These are phyloP conservation scores for Globisporangium sylvaticum DNA, from an alignment of 352 stramenopile species.

Conservation along the genomic window DNA sequence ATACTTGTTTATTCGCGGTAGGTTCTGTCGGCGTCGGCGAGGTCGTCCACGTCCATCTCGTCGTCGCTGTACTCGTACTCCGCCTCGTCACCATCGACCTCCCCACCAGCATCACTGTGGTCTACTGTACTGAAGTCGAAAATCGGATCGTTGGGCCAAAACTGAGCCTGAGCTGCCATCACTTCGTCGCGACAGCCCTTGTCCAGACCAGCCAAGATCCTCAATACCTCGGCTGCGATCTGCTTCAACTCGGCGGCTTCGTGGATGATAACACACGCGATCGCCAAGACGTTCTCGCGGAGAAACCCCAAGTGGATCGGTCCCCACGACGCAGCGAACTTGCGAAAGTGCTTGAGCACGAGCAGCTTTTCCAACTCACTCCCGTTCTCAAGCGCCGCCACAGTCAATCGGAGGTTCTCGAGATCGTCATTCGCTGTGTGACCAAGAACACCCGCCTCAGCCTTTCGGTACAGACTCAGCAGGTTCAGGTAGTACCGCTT, in stretches of 20 bases:
- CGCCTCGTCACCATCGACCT: background rate
- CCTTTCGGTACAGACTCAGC: background rate
- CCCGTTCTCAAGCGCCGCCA: background rate
- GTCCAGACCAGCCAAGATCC: background rate
- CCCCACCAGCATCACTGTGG: background rate
- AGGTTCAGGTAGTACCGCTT: background rate
- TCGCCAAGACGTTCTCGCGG: background rate
- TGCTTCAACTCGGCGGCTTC: background rate
- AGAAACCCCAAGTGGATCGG: background rate
- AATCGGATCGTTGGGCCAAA: background rate
- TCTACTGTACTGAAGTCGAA: background rate
- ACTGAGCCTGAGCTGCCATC: background rate
- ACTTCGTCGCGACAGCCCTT: background rate
- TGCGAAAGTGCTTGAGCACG: background rate
- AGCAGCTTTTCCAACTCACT: constrained; percentile 1
- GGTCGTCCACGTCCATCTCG: background rate
- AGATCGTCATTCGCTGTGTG: background rate
- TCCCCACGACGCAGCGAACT: background rate
- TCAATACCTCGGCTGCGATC: background rate
- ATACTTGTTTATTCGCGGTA: background rate
- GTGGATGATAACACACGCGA: background rate
- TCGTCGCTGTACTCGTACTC: constrained; percentile 4
- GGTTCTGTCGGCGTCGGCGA: background rate
- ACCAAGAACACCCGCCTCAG: background rate
- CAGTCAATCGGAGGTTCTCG: background rate